phyloP scores from a whole-genome alignment of 768 basidiomycete genomes.

The Mycena vitilis region DNA sequence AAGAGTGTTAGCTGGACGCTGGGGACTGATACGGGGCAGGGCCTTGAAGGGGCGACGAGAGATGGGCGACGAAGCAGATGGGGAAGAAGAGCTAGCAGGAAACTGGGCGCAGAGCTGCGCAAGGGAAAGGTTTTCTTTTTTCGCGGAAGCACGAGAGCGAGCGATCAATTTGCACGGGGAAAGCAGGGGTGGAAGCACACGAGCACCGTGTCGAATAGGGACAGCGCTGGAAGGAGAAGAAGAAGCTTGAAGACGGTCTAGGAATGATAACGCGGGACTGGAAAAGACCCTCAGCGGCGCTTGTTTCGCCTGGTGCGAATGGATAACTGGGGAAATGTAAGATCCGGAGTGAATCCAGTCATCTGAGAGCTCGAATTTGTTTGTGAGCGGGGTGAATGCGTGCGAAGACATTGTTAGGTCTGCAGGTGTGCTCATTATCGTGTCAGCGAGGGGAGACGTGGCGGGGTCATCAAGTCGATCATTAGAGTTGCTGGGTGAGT shows the following conservation, averaged over 20 bases:
- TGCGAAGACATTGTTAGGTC: constrained; percentile 11
- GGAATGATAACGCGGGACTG: constrained; percentile 28
- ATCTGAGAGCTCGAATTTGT: constrained; percentile 26
- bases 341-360: constrained; percentile 30
- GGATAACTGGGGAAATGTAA: constrained; percentile 28
- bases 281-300: constrained; percentile 1
- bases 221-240: constrained; percentile 7
- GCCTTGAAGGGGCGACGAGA: neutral
- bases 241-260: constrained; percentile 26
- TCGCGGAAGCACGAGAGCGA: neutral
- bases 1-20: constrained; percentile 11
- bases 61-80: neutral
- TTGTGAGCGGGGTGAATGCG: constrained; percentile 20
- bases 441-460: neutral
- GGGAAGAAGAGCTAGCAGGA: neutral
- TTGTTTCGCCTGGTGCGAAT: neutral
- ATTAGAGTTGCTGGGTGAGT: neutral
- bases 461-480: neutral
- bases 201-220: neutral
- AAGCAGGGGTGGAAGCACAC: constrained; percentile 12
- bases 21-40: constrained; percentile 6
- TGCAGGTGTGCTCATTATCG: constrained; percentile 13
- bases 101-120: neutral
- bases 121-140: constrained; percentile 17
- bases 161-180: constrained; percentile 19